Conservation (phyloP, 345 rosid species). For the Bretschneidera sinensis region DNA sequence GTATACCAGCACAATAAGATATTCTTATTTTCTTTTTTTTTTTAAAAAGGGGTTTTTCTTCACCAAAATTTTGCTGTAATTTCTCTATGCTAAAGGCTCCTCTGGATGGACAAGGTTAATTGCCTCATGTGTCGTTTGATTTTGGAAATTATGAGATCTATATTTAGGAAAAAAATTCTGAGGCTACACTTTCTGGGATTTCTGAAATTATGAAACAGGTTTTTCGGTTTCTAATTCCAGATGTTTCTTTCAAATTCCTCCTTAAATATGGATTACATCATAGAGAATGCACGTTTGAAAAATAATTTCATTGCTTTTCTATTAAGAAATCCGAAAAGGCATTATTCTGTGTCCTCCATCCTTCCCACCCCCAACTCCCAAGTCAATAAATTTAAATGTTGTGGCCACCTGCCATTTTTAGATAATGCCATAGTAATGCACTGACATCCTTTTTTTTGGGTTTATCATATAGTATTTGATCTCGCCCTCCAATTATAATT, state of each 20-base stretch:
- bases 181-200: neutral
- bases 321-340: too few relatives aligned
- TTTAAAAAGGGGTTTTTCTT: neutral
- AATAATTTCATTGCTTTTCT: too few relatives aligned
- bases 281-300: neutral
- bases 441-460: too few relatives aligned
- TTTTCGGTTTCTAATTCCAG: neutral
- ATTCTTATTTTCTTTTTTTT: neutral
- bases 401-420: too few relatives aligned
- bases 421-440: too few relatives aligned
- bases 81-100: neutral
- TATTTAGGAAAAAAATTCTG: neutral
- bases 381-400: too few relatives aligned
- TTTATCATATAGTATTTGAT: too few relatives aligned
- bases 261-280: neutral
- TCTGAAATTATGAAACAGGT: neutral
- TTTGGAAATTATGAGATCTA: too few relatives aligned
- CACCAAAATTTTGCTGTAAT: neutral
- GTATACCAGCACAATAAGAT: too few relatives aligned
- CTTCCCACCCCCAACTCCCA: too few relatives aligned
- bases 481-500: too few relatives aligned
- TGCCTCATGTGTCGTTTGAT: neutral
- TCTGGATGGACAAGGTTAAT: neutral
- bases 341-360: too few relatives aligned
- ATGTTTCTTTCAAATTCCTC: neutral